These are phyloP conservation scores for Vigna unguiculata DNA, from an alignment of 306 rosid species.

Conservation along the genomic window DNA sequence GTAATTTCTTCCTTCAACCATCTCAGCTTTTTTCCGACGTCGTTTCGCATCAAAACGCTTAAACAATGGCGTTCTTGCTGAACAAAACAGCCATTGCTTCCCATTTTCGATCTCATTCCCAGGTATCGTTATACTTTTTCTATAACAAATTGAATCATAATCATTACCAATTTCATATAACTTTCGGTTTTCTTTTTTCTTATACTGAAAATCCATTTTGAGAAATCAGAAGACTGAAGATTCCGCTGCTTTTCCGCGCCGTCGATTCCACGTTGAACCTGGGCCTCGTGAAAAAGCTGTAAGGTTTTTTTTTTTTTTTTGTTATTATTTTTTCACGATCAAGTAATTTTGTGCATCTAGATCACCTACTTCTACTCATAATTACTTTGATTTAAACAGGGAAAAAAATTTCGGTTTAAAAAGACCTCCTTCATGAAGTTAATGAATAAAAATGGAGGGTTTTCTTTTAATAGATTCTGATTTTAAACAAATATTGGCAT, in stretches of 20 bases:
- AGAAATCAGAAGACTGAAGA: conserved; percentile 55
- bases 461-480: not conserved
- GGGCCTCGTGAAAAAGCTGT: conserved; percentile 95
- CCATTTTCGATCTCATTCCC: conserved; percentile 70
- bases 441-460: not conserved
- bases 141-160: not conserved
- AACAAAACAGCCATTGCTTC: conserved; percentile 72
- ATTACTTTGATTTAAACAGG: conserved; percentile 13
- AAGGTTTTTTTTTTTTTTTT: conserved; percentile 32
- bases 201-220: conserved; percentile 15
- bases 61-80: conserved; percentile 77
- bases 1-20: not conserved
- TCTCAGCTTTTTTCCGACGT: not conserved
- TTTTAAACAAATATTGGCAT: not conserved
- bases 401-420: not conserved
- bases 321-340: not conserved
- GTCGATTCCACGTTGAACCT: conserved; percentile 74
- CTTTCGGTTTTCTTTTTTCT: conserved; percentile 13
- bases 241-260: conserved; percentile 61
- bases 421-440: not conserved
- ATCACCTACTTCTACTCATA: not conserved
- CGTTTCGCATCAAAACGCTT: conserved; percentile 12
- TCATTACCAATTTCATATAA: not conserved
- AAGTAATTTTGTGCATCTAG: not conserved
- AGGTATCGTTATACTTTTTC: conserved; percentile 37